phyloP scores from a whole-genome alignment of 2,329 filamentous ascomycete genomes.

The Cryphonectria carpinicola region DNA sequence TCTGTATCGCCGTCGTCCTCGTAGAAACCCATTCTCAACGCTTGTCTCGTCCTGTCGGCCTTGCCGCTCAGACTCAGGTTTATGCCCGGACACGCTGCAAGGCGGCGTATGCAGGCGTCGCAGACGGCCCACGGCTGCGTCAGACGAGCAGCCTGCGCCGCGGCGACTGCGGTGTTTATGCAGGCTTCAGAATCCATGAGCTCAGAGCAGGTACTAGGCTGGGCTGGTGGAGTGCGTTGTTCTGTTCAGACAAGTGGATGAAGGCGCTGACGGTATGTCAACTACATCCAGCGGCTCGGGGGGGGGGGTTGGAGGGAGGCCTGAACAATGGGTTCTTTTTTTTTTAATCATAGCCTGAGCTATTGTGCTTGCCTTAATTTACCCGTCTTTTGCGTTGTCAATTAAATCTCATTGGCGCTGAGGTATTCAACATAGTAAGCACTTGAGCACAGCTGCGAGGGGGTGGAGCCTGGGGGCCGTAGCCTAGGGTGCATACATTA shows the following conservation, averaged over 20 bases:
- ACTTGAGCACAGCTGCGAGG: not conserved
- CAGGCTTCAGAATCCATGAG: not conserved
- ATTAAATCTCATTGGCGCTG: not conserved
- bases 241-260: not conserved
- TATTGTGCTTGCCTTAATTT: not conserved
- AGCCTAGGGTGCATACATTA: not conserved
- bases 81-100: not conserved
- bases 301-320: no score
- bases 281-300: no score
- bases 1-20: not conserved
- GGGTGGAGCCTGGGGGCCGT: no score
- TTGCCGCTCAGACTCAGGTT: not conserved
- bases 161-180: not conserved
- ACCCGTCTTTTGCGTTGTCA: not conserved
- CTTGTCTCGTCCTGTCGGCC: not conserved
- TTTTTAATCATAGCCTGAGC: no score
- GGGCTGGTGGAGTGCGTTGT: not conserved
- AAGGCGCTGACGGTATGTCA: not conserved
- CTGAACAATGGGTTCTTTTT: not conserved
- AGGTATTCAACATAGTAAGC: not conserved
- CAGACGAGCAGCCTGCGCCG: not conserved
- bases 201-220: not conserved
- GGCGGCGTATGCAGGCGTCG: not conserved
- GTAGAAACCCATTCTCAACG: not conserved
- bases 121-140: constrained; percentile 1